Base-by-base conservation (phyloP, 768 basidiomycete species). In the Saitozyma podzolica region DNA sequence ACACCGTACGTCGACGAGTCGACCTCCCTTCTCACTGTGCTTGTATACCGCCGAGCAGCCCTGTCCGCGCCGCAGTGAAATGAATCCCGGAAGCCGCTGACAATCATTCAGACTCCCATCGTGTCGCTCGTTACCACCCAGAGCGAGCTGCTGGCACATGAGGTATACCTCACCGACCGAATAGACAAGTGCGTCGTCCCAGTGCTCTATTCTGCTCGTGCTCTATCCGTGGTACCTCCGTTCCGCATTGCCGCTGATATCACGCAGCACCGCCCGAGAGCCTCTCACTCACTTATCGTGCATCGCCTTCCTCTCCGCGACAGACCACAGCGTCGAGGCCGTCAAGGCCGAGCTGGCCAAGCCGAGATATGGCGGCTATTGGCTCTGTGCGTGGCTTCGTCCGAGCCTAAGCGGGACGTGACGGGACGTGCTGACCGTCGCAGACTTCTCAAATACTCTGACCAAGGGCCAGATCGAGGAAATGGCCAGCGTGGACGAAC, bases 361-460 rank as follows among this genome's bases (percentile, higher is more conserved):
- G 73, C 95, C 94, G 9, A 89, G 89, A 80, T 99, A 98, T 73
- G 93, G 93, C 78, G 92, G 93, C 82, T 99, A 99, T 82, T 98
- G 95, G 84, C 82, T 99, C 77, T 99, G 95, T 98, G 86, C 89
- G 95, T 92, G 6, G 43, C 43, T 16, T 9, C n/a, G n/a, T n/a
- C 43, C 16, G 9, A 45, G 43, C 43, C 9, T 9, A 9, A 45
- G 43, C 16, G 43, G 9, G 43, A 45, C 9, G 9, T 9, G 43
- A 45, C 43, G 9, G 43, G 43, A 45, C 43, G 43, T 9, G 43
- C 43, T 56, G 50, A 54, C 52, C 58, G 54, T 50, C 54, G 61
- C 63, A 98, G 95, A 96, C 81, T 99, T 99, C 78, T 97, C 93
- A 81, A 98, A 93, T 72, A 86, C 90, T 47, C 80, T 99, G 66